Conservation (phyloP, 495 filamentous ascomycete species). For the Xylaria acuta region DNA sequence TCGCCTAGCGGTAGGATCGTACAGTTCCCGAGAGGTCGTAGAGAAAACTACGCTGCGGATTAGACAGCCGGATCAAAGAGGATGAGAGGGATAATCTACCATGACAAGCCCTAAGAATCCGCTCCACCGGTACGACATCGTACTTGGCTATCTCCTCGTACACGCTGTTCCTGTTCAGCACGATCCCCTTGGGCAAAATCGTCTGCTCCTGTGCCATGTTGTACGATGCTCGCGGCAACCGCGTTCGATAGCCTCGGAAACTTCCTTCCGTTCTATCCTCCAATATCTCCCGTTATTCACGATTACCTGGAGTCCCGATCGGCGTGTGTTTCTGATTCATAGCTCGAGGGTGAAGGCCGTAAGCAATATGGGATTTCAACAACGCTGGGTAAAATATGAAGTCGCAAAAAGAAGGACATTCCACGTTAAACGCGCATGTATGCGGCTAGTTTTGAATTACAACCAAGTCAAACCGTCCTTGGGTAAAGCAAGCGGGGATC, state of each 20-base stretch:
- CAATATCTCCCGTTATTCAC: slow-evolving; percentile 27
- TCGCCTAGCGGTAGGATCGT: slow-evolving; percentile 59
- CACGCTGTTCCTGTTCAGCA: slow-evolving; percentile 52
- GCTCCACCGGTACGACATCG: slow-evolving; percentile 52
- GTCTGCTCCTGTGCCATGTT: slow-evolving; percentile 39
- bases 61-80: slow-evolving; percentile 21
- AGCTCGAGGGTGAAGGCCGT: slow-evolving; percentile 27
- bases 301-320: slow-evolving; percentile 20
- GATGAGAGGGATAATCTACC: slow-evolving; percentile 43
- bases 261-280: slow-evolving; percentile 23
- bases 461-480: not conserved
- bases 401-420: not conserved
- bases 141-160: slow-evolving; percentile 57
- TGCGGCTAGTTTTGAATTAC: slow-evolving; percentile 4
- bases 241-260: slow-evolving; percentile 36
- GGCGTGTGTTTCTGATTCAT: slow-evolving; percentile 35
- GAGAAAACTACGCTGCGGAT: slow-evolving; percentile 53
- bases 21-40: slow-evolving; percentile 55
- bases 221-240: slow-evolving; percentile 27
- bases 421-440: not conserved
- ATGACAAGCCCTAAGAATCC: slow-evolving; percentile 57
- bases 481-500: slow-evolving; percentile 7
- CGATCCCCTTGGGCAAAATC: slow-evolving; percentile 56
- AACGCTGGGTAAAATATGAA: not conserved
- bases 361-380: slow-evolving; percentile 4